Conservation (phyloP, 306 rosid genomes). For the Amphicarpaea edgeworthii region DNA sequence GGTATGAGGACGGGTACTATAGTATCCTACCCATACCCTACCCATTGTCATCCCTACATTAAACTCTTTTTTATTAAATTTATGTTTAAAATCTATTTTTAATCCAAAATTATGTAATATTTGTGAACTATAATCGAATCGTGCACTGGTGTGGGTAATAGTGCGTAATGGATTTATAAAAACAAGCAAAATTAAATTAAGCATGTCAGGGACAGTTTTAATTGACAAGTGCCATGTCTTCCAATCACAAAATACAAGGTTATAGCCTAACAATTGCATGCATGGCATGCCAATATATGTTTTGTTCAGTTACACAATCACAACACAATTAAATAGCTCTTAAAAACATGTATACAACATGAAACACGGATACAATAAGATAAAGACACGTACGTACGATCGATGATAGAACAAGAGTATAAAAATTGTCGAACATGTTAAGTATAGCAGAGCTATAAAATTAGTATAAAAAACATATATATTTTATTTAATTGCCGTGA, state of each 20-base stretch:
- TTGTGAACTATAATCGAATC: too few relatives aligned
- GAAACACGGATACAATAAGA: not conserved
- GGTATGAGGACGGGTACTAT: too few relatives aligned
- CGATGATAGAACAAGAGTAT: not conserved
- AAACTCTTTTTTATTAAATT: too few relatives aligned
- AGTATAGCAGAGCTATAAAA: not conserved
- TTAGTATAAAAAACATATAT: not conserved
- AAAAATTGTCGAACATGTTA: not conserved
- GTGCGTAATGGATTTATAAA: not conserved
- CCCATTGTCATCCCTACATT: too few relatives aligned
- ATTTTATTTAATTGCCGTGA: not conserved
- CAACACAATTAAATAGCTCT: not conserved
- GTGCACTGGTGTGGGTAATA: too few relatives aligned
- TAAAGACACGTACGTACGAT: too few relatives aligned
- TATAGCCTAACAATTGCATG: not conserved
- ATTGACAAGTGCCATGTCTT: not conserved
- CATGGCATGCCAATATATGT: too few relatives aligned
- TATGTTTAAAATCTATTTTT: too few relatives aligned
- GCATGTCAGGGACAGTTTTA: not conserved
- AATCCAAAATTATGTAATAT: too few relatives aligned
- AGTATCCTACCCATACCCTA: too few relatives aligned
- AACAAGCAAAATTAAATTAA: not conserved
- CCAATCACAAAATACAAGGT: conserved; percentile 1
- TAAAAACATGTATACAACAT: not conserved
- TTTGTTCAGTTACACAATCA: not conserved